Percentiles rank a stretch among this genome's conserved stretches.
phyloP scores from a whole-genome alignment of 306 rosid genomes.

The Vigna unguiculata region DNA sequence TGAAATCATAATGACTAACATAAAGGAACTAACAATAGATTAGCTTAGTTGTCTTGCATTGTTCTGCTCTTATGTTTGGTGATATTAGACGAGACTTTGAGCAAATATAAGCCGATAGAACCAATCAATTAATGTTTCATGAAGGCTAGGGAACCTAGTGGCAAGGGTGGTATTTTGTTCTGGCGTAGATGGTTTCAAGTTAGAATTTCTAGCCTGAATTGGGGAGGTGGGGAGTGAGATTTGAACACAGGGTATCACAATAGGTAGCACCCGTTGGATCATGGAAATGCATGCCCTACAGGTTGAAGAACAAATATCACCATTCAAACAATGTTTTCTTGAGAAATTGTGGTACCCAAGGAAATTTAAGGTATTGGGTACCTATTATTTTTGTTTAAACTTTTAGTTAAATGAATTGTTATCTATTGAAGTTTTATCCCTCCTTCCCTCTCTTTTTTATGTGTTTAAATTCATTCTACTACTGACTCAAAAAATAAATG shows the following conservation, averaged over 20 bases:
- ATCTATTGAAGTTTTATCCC: neutral
- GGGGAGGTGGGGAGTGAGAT: neutral
- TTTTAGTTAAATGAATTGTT: neutral
- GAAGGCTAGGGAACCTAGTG: neutral
- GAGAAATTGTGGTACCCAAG: neutral
- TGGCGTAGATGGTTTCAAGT: neutral
- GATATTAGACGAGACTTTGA: neutral
- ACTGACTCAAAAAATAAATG: neutral
- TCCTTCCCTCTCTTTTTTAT: neutral
- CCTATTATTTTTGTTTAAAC: neutral
- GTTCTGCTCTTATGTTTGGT: conserved; percentile 2
- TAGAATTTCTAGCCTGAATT: neutral
- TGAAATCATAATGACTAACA: neutral
- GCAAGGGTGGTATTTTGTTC: neutral
- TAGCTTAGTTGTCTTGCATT: neutral
- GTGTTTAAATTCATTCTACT: neutral
- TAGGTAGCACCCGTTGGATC: neutral
- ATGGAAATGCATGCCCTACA: neutral
- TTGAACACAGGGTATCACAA: neutral
- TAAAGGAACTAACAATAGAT: neutral
- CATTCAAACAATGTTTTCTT: neutral
- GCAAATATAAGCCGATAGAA: neutral
- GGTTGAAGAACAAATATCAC: neutral
- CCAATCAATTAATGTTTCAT: conserved; percentile 1
- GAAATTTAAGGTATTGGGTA: neutral